Evolutionary conservation across 2,329 filamentous ascomycete species (phyloP), one percentile per base, ranked within the genome.

Genomic region (Penicillium paneum): DNA sequence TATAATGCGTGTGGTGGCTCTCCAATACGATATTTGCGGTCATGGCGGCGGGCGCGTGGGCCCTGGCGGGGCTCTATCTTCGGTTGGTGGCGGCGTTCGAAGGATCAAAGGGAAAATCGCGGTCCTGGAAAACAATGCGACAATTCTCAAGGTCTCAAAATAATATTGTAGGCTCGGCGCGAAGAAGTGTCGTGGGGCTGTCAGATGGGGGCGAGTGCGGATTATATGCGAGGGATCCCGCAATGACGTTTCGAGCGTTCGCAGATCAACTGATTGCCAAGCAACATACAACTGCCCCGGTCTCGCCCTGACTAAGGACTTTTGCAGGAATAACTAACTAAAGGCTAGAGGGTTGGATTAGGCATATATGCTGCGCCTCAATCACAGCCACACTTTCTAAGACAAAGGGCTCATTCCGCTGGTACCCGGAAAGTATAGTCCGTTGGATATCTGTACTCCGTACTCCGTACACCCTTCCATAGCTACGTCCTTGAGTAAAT

Each of bases 21-120:
- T 79, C 74, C 55, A 80, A 69, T 50, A 75, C 63, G 57, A 80
- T 72, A 41, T 66, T 70, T 58, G 76, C 76, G 52, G 77, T 74
- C 77, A 79, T 79, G 60, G 62, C 65, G 67, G 61, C 60, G 56
- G 52, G 49, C 58, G 60, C 62, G 49, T 44, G 51, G 50, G 52
- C 53, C 49, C 46, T 50, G 28, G 52, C 50, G 45, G 53, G 51
- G 51, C 44, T 50, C 19, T 29, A 15, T 45, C 21, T 44, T 54
- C 19, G 26, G 11, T 35, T 40, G 26, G 28, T 15, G 24, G 49
- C 41, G 28, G 46, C 29, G 35, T 17, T 50, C 13, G 32, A 32
- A 29, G 39, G 36, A n/a, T 34, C 17, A n/a, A 38, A 45, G 21
- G 24, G 19, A n/a, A n/a, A n/a, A n/a, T n/a, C 5, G n/a, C 13